A percentile compares a stretch with the other conserved stretches of the same genome.
phyloP scores from a whole-genome alignment of 148 eudicot genomes.

The Camellia sinensis region DNA sequence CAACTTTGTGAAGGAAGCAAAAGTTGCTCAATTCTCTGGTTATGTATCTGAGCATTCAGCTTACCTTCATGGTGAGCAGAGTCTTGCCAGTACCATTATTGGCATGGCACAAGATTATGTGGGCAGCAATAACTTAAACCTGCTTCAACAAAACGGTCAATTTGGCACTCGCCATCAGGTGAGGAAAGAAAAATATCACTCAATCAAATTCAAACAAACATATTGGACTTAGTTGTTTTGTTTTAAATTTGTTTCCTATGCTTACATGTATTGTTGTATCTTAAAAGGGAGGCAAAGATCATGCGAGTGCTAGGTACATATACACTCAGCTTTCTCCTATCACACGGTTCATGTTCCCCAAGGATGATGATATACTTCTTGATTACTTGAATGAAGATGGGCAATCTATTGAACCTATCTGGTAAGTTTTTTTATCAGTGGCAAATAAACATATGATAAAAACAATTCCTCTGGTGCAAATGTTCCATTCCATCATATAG shows the following conservation, averaged over 20 bases:
- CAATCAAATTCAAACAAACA: neutral
- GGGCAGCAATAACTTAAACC: constrained; percentile 89
- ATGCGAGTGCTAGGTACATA: constrained; percentile 85
- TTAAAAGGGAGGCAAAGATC: constrained; percentile 94
- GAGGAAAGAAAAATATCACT: neutral
- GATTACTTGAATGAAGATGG: constrained; percentile 86
- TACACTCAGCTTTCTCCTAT: constrained; percentile 59
- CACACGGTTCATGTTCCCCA: constrained; percentile 67
- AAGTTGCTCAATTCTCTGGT: constrained; percentile 83
- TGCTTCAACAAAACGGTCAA: constrained; percentile 74
- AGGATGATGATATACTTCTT: constrained; percentile 78
- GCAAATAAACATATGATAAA: neutral
- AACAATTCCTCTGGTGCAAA: neutral
- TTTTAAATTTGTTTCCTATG: neutral
- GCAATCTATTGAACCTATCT: constrained; percentile 71
- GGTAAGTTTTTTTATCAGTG: constrained; percentile 39
- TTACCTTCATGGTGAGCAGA: constrained; percentile 91
- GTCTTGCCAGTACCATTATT: constrained; percentile 75
- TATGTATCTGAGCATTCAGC: constrained; percentile 92
- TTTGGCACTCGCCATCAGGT: constrained; percentile 85
- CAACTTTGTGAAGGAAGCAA: constrained; percentile 60
- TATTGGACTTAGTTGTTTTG: neutral
- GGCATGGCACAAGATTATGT: constrained; percentile 95
- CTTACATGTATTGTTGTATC: neutral
- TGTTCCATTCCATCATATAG: neutral